Conservation (phyloP, 2,329 filamentous ascomycete genomes). For the Neofusicoccum parvum region DNA sequence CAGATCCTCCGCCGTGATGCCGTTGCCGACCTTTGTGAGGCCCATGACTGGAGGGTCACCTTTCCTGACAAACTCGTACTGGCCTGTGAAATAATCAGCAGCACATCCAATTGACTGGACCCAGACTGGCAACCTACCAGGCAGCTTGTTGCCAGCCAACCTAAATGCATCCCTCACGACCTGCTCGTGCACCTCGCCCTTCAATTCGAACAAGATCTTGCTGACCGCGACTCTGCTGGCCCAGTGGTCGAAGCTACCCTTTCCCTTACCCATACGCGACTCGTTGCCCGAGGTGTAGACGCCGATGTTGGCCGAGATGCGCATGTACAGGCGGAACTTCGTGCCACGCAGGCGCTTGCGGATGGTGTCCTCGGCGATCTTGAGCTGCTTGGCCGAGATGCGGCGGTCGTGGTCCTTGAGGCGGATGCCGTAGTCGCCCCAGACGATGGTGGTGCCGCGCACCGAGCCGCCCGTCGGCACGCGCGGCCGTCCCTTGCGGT, state of each 20-base stretch:
- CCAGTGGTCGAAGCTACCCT: conserved; percentile 97
- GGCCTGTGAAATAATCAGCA: conserved; percentile 50
- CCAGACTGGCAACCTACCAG: conserved; percentile 60
- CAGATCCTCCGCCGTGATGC: conserved; percentile 79
- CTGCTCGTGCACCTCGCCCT: conserved; percentile 91
- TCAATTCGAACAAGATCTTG: conserved; percentile 89
- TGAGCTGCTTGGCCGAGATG: conserved; percentile 82
- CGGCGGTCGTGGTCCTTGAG: conserved; percentile 93
- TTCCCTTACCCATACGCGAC: conserved; percentile 98
- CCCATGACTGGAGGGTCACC: conserved; percentile 89
- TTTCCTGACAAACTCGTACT: conserved; percentile 93
- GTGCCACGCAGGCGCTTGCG: conserved; percentile 84
- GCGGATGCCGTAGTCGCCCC: conserved; percentile 93
- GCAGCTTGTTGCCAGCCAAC: conserved; percentile 91
- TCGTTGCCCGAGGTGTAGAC: conserved; percentile 97
- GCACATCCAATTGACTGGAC: not conserved
- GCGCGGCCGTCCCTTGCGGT: conserved; percentile 81
- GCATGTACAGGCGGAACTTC: conserved; percentile 89
- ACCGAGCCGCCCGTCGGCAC: conserved; percentile 88
- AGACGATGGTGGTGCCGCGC: conserved; percentile 92
- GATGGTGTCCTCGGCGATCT: conserved; percentile 92
- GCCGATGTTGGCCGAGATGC: conserved; percentile 88
- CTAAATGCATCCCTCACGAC: conserved; percentile 91
- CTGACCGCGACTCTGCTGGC: conserved; percentile 86
- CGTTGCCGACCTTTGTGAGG: conserved; percentile 82